A percentile compares a stretch with the other conserved stretches of the same genome.
Evolutionary conservation across 768 basidiomycete species (phyloP).

Genomic region (Boletus vermiculosoides): DNA sequence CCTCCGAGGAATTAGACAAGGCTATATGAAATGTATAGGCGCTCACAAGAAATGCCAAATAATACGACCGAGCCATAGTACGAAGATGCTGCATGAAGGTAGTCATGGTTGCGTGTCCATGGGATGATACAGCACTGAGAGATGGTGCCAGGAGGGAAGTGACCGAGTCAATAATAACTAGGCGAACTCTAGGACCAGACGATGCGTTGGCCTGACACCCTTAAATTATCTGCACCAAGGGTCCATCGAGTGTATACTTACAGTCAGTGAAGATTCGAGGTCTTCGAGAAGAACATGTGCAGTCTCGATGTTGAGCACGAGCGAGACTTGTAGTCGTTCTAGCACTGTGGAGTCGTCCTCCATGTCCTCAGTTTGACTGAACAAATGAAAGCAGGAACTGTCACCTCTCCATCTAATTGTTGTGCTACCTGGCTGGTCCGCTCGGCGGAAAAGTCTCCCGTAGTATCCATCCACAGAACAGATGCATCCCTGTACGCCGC

Average conservation of each 20-base stretch:
- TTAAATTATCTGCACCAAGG: slow-evolving; percentile 3
- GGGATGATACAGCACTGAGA: slow-evolving; percentile 62
- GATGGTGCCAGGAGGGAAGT: slow-evolving; percentile 63
- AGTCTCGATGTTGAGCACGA: slow-evolving; percentile 58
- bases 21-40: background rate
- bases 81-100: slow-evolving; percentile 68
- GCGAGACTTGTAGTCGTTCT: slow-evolving; percentile 57
- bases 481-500: slow-evolving; percentile 33
- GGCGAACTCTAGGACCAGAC: slow-evolving; percentile 32
- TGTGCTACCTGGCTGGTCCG: slow-evolving; percentile 41
- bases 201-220: slow-evolving; percentile 9
- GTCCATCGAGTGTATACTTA: slow-evolving; percentile 14
- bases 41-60: slow-evolving; percentile 55
- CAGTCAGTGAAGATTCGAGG: slow-evolving; percentile 33
- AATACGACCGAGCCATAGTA: slow-evolving; percentile 42
- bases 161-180: slow-evolving; percentile 63
- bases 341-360: slow-evolving; percentile 39
- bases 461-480: slow-evolving; percentile 71
- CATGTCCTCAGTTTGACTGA: slow-evolving; percentile 3
- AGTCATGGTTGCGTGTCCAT: slow-evolving; percentile 76
- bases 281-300: slow-evolving; percentile 50
- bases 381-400: slow-evolving; percentile 8
- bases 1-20: slow-evolving; percentile 36
- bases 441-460: slow-evolving; percentile 61
- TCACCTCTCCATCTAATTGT: slow-evolving; percentile 26